phyloP scores from a whole-genome alignment of 2,329 filamentous ascomycete genomes.

The Xylariaceae sp. region DNA sequence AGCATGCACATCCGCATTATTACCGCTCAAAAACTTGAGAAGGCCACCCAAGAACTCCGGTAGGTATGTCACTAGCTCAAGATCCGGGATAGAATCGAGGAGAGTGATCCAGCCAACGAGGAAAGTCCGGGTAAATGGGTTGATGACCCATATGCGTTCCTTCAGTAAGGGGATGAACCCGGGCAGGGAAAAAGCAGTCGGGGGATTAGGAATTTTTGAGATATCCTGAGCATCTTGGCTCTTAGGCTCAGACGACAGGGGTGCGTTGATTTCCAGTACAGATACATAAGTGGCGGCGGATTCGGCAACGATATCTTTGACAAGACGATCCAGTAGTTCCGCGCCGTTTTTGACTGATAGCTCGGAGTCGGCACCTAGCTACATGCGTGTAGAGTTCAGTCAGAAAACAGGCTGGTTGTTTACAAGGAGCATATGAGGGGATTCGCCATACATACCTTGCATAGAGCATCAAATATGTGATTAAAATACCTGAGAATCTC shows the following conservation, averaged over 20 bases:
- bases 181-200: constrained; percentile 86
- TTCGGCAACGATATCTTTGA: constrained; percentile 95
- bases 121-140: constrained; percentile 91
- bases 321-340: constrained; percentile 85
- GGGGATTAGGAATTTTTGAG: constrained; percentile 46
- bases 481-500: constrained; percentile 98
- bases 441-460: constrained; percentile 61
- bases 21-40: constrained; percentile 86
- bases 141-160: constrained; percentile 89
- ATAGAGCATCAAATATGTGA: constrained; percentile 93
- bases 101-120: constrained; percentile 94
- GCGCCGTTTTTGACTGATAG: constrained; percentile 97
- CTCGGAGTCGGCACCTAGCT: constrained; percentile 95
- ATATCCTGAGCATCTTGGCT: constrained; percentile 38
- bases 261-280: constrained; percentile 58
- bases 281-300: constrained; percentile 94
- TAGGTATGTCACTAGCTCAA: constrained; percentile 88
- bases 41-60: constrained; percentile 88
- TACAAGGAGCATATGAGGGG: not conserved
- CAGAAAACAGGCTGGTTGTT: not conserved
- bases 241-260: constrained; percentile 46
- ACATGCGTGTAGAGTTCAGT: constrained; percentile 9
- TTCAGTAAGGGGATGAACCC: constrained; percentile 90
- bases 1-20: constrained; percentile 90
- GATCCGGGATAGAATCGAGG: constrained; percentile 91